These are phyloP conservation scores for Solanum raphanifolium DNA, from an alignment of 257 asterid species.

Conservation along the genomic window DNA sequence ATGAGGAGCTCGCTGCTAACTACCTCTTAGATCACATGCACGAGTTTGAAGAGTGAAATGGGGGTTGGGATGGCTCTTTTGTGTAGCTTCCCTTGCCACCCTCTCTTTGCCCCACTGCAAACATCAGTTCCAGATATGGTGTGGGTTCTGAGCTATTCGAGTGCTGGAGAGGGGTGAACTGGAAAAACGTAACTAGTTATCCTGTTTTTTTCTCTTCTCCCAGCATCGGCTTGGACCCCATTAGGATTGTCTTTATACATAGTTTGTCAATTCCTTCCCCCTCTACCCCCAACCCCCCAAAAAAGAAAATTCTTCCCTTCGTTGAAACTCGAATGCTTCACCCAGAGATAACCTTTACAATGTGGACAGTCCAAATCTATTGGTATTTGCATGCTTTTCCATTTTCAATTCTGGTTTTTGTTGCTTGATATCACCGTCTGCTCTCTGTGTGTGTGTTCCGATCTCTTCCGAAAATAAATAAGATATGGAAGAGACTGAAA, in stretches of 20 bases:
- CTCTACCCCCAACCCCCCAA: no score
- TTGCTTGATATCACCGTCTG: background rate
- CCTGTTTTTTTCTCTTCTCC: background rate
- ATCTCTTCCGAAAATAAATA: background rate
- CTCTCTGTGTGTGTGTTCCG: background rate
- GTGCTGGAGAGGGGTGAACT: background rate
- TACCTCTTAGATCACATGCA: constrained; percentile 85
- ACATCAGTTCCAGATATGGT: background rate
- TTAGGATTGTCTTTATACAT: background rate
- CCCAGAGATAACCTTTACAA: background rate
- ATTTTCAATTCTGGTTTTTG: background rate
- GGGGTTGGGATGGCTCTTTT: background rate
- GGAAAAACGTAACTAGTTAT: background rate
- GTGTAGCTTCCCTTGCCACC: background rate
- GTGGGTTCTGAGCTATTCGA: background rate
- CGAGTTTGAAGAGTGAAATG: constrained; percentile 58
- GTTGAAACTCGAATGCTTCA: background rate
- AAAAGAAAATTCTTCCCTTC: background rate
- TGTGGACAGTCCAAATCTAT: background rate
- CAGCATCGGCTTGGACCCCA: background rate
- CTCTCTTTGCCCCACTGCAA: background rate
- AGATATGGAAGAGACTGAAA: no score
- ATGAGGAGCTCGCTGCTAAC: constrained; percentile 87
- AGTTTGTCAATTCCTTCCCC: background rate
- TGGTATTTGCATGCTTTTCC: background rate